phyloP scores from a whole-genome alignment of 2,329 filamentous ascomycete species.

The Colletotrichum tabaci region DNA sequence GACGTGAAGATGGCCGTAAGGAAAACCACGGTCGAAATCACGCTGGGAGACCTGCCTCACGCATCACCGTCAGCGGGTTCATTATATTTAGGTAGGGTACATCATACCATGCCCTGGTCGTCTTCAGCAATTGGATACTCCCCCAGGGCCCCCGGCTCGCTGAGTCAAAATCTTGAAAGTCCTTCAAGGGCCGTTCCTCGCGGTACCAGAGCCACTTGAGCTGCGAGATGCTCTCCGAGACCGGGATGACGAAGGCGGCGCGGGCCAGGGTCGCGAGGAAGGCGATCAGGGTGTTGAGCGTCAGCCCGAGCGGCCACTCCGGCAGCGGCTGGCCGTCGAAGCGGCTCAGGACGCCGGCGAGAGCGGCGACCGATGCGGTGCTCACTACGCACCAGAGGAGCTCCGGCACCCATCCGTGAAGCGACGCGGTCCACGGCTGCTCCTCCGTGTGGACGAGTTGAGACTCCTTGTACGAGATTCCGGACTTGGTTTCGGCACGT shows the following conservation, averaged over 20 bases:
- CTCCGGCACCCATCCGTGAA: conserved; percentile 12
- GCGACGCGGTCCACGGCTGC: background rate
- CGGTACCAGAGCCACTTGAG: conserved; percentile 48
- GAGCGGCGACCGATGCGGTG: conserved; percentile 15
- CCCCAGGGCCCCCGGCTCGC: conserved; percentile 44
- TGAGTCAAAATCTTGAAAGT: conserved; percentile 46
- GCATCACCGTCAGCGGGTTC: background rate
- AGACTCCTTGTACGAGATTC: background rate
- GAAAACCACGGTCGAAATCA: background rate
- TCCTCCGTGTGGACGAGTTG: background rate
- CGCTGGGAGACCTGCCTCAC: background rate
- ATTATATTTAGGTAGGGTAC: too few relatives aligned
- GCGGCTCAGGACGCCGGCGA: background rate
- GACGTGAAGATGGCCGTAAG: conserved; percentile 25
- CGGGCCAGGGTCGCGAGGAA: conserved; percentile 47
- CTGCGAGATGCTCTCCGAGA: conserved; percentile 47
- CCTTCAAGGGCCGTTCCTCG: conserved; percentile 37
- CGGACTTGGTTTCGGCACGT: background rate
- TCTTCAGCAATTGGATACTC: conserved; percentile 27
- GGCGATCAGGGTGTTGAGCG: conserved; percentile 49
- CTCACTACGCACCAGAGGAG: conserved; percentile 9
- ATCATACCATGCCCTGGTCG: conserved; percentile 19
- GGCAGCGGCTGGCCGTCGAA: conserved; percentile 10
- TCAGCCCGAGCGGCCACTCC: conserved; percentile 45
- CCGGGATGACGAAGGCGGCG: conserved; percentile 46